Evolutionary conservation across 352 stramenopile species (phyloP).

Genomic region (Thraustotheca clavata): DNA sequence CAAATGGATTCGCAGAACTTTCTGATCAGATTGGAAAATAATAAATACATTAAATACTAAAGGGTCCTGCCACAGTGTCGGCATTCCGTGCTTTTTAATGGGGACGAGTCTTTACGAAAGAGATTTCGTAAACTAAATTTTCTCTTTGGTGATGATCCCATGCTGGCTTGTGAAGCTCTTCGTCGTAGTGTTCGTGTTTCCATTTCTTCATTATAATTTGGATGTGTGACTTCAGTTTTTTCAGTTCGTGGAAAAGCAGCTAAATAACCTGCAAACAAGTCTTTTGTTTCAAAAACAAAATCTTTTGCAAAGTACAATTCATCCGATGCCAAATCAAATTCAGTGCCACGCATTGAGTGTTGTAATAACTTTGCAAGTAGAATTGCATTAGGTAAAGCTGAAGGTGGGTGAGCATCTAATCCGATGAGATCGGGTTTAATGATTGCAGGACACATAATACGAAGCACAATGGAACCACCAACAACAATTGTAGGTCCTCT

Average conservation of each 20-base stretch:
- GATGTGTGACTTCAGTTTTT: background rate
- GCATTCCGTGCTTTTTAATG: background rate
- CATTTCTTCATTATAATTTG: background rate
- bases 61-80: background rate
- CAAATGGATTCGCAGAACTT: background rate
- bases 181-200: background rate
- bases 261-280: conserved; percentile 12
- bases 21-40: background rate
- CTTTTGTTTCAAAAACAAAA: conserved; percentile 8
- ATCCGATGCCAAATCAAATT: conserved; percentile 19
- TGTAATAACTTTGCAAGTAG: conserved; percentile 79
- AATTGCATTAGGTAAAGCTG: conserved; percentile 44
- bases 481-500: conserved; percentile 61
- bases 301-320: conserved; percentile 17
- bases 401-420: conserved; percentile 45
- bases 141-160: background rate
- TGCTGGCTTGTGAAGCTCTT: background rate
- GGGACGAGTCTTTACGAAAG: conserved; percentile 5
- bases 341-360: conserved; percentile 55
- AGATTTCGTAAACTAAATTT: conserved; percentile 16
- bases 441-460: conserved; percentile 63
- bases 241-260: conserved; percentile 3
- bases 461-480: conserved; percentile 61
- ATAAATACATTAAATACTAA: conserved; percentile 13
- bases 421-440: conserved; percentile 78